A percentile compares a stretch with the other conserved stretches of the same genome.
Evolutionary conservation across 1,284 basidiomycete species (phyloP).

Genomic region (Anthracocystis panici-leucophaei): DNA sequence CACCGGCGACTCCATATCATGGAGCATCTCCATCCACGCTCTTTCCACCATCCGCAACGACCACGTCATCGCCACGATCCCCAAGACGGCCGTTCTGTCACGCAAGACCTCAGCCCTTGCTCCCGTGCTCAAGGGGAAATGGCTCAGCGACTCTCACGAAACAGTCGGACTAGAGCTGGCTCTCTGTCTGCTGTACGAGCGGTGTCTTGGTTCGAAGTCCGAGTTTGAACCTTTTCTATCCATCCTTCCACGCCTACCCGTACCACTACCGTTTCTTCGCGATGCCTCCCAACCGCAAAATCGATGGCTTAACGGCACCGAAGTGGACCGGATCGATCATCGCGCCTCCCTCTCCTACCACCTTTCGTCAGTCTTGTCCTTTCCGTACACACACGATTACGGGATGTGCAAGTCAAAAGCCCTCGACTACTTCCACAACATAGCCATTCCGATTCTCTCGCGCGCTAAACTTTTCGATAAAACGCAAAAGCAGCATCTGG

Average conservation of each 20-base stretch:
- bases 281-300: background rate
- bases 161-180: conserved; percentile 51
- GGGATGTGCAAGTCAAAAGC: conserved; percentile 36
- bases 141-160: conserved; percentile 29
- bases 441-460: conserved; percentile 27
- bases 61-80: conserved; percentile 30
- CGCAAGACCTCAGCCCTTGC: conserved; percentile 41
- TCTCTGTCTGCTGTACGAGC: conserved; percentile 58
- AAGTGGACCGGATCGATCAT: conserved; percentile 25
- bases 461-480: conserved; percentile 19
- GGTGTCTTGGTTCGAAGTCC: conserved; percentile 31
- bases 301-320: conserved; percentile 44
- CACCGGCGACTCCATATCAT: conserved; percentile 13
- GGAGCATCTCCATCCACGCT: conserved; percentile 39
- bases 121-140: conserved; percentile 13
- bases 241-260: conserved; percentile 36
- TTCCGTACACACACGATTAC: conserved; percentile 35
- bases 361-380: background rate
- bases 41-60: conserved; percentile 12
- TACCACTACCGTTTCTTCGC: conserved; percentile 41
- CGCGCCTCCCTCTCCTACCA: conserved; percentile 18
- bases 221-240: conserved; percentile 46
- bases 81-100: conserved; percentile 49
- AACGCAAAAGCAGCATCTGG: conserved; percentile 13
- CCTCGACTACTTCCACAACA: conserved; percentile 32